phyloP scores from a whole-genome alignment of 352 stramenopile genomes.

The Pythium dissimile region DNA sequence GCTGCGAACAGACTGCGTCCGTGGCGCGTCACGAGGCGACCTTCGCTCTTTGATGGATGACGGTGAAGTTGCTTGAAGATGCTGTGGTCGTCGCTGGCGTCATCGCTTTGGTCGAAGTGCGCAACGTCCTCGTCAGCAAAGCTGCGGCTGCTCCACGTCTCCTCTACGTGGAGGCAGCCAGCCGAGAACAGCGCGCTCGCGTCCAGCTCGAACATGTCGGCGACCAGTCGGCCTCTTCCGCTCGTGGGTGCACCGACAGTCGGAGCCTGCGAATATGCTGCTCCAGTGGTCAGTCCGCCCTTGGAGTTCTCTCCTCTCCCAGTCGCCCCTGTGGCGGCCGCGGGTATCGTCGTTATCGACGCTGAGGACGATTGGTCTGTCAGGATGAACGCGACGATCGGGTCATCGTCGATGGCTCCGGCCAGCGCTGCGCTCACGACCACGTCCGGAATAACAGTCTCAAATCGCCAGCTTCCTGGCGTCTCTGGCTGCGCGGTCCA shows the following conservation, averaged over 20 bases:
- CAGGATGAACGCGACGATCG: slow-evolving; percentile 61
- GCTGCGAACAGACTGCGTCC: slow-evolving; percentile 29
- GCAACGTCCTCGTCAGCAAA: not conserved
- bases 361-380: slow-evolving; percentile 32
- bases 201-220: slow-evolving; percentile 59
- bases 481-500: slow-evolving; percentile 27
- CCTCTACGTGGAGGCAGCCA: slow-evolving; percentile 34
- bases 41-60: not conserved
- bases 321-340: slow-evolving; percentile 5
- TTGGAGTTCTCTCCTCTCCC: not conserved
- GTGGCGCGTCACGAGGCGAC: too few relatives aligned
- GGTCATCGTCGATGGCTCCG: slow-evolving; percentile 46
- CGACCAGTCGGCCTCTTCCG: slow-evolving; percentile 29
- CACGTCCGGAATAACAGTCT: slow-evolving; percentile 45
- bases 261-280: not conserved
- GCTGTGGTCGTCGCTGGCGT: not conserved
- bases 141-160: slow-evolving; percentile 30
- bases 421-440: slow-evolving; percentile 46
- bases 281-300: not conserved
- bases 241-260: slow-evolving; percentile 21
- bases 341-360: not conserved
- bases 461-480: slow-evolving; percentile 30
- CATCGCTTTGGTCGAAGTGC: not conserved
- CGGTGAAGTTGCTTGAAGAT: not conserved
- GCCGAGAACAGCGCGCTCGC: slow-evolving; percentile 45